Base-by-base conservation (phyloP, 2,329 filamentous ascomycete genomes). In the Trematosphaeria pertusa region DNA sequence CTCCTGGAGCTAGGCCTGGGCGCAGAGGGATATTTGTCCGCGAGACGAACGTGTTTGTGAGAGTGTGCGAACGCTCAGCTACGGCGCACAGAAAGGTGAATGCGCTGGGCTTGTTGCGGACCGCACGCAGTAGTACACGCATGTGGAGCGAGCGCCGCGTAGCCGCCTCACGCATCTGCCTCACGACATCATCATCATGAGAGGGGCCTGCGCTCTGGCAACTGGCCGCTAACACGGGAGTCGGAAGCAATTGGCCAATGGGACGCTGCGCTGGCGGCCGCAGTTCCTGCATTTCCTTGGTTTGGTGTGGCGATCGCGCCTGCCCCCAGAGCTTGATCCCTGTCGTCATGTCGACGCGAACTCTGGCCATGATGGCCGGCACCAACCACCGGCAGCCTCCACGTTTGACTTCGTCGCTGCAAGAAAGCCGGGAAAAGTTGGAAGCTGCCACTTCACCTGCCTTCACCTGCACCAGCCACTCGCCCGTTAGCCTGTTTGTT, bases 311-410 rank as follows among this genome's bases (percentile, higher is more conserved):
- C 42, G 4, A 40, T 40, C 8, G 30, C 9, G 22, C 30, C 26
- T 41, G 11, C 17, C 20, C 15, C 36, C 20, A 20, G 24, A 32
- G 48, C 52, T 52, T 53, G 52, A 62, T 59, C 54, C 59, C 58
- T 58, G 50, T 19, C 35, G 39, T 8, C 8, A 7, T 34, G 24
- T 28, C 24, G 24, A 28, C 24, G 24, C 8, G 24, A n/a, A n/a
- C n/a, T n/a, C n/a, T n/a, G n/a, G n/a, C n/a, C n/a, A n/a, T 28
- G 31, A 34, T 7, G 8, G 31, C 31, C 8, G 15, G 31, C 8
- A n/a, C 19, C 8, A 12, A 12, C 7, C n/a, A 5, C 28, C 15
- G 8, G 20, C 28, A 15, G 18, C 17, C 17, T 19, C 30, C 17
- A 8, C 28, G 35, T 32, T 45, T 38, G 42, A 37, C 24, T 21